phyloP scores from a whole-genome alignment of 2,329 filamentous ascomycete species.

The Xylariales sp. region DNA sequence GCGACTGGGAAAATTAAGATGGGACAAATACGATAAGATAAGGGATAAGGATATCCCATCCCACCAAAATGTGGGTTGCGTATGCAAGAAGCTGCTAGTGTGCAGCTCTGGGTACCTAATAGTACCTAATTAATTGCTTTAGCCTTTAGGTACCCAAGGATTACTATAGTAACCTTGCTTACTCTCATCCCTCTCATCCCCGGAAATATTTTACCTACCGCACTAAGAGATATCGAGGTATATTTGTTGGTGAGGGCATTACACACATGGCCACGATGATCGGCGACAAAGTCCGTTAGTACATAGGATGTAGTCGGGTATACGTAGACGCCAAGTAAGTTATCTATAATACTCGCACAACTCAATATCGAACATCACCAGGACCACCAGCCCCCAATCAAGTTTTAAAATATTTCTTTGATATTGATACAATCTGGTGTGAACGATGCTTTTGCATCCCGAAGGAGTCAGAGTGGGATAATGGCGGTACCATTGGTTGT shows the following conservation, averaged over 20 bases:
- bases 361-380: not conserved
- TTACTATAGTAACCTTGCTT: too few relatives aligned
- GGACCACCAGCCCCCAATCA: not conserved
- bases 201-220: too few relatives aligned
- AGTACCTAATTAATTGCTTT: too few relatives aligned
- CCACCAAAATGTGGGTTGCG: not conserved
- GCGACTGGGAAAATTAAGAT: slow-evolving; percentile 20
- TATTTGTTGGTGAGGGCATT: not conserved
- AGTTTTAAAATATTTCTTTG: slow-evolving; percentile 8
- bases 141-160: too few relatives aligned
- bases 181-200: too few relatives aligned
- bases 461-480: not conserved
- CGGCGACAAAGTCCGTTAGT: not conserved
- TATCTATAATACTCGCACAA: too few relatives aligned
- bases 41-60: not conserved
- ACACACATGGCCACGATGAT: not conserved
- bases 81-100: too few relatives aligned
- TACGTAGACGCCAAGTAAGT: too few relatives aligned
- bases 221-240: too few relatives aligned
- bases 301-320: not conserved
- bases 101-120: not conserved
- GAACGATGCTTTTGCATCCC: slow-evolving; percentile 2
- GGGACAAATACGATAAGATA: slow-evolving; percentile 19
- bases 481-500: slow-evolving; percentile 4
- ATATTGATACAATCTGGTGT: slow-evolving; percentile 28